Evolutionary conservation across 1,284 basidiomycete species (phyloP), one percentile per base, ranked within the genome.

Genomic region (Somion occarium): DNA sequence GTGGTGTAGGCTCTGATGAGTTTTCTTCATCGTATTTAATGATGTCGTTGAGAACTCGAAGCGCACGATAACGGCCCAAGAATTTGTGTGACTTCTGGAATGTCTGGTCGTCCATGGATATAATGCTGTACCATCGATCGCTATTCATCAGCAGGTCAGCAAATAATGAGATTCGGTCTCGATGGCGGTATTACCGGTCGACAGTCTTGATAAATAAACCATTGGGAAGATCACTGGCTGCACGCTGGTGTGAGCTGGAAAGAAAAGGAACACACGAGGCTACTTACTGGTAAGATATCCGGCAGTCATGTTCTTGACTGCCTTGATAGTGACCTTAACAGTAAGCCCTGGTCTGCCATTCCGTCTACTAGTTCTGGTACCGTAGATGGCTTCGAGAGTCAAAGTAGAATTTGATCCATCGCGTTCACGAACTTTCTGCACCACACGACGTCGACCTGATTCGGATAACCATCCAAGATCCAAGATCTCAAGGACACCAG

Each of bases 401-500:
- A 78, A 52, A 12, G n/a, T 44, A 15, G 52, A 53, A 7, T 15
- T 13, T 7, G 49, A 4, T 39, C 44, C 7, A 37, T 71, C 71
- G 22, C 76, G 67, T 27, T 68, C 56, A 24, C 67, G 67, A 15
- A 83, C 59, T 48, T 78, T 77, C 4, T 49, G 38, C 45, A 77
- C 30, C 30, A 34, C 7, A 34, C 30, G 30, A 7, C 30, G 30
- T 7, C 30, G 30, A 34, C 30, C 30, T 7, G 30, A 34, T 34
- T 34, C 30, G 0, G 78, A 75, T 18, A 84, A 69, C 72, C 78
- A 80, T 0, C 62, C 55, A 0, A 76, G 65, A 2, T 62, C 50
- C 12, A 67, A 56, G 47, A 84, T 70, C 44, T 69, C 68, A 1
- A 83, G 63, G 5, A 72, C 58, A 1, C 79, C 81, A 42, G 70